phyloP scores from a whole-genome alignment of 805 yeast species.

The Lachancea thermotolerans region DNA sequence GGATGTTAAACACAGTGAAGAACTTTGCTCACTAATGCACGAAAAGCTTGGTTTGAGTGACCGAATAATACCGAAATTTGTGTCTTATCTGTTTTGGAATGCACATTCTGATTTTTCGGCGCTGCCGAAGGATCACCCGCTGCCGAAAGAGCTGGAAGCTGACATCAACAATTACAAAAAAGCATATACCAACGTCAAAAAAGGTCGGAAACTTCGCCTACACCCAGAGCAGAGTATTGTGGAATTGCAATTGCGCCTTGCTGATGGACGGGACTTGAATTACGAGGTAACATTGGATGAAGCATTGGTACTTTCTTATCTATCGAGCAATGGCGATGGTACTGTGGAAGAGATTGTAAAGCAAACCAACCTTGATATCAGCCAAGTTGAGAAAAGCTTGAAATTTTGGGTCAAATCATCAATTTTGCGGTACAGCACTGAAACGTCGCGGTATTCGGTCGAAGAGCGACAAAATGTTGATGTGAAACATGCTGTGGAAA shows the following conservation, averaged over 20 bases:
- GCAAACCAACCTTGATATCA: slow-evolving; percentile 38
- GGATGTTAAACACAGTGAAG: slow-evolving; percentile 56
- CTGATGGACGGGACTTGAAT: slow-evolving; percentile 32
- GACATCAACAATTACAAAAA: slow-evolving; percentile 40
- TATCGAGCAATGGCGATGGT: slow-evolving; percentile 29
- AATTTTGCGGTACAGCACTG: background rate
- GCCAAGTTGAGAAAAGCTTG: slow-evolving; percentile 36
- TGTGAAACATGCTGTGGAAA: background rate
- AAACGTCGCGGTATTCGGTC: background rate
- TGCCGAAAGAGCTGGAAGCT: slow-evolving; percentile 42
- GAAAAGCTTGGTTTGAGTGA: slow-evolving; percentile 16
- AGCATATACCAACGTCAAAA: slow-evolving; percentile 39
- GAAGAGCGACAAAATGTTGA: background rate
- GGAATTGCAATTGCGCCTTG: slow-evolving; percentile 49
- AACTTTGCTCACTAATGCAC: slow-evolving; percentile 37
- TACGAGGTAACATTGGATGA: slow-evolving; percentile 60
- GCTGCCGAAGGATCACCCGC: slow-evolving; percentile 28
- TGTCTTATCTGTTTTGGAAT: slow-evolving; percentile 85
- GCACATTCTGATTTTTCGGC: slow-evolving; percentile 14
- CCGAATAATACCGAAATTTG: slow-evolving; percentile 47
- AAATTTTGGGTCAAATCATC: slow-evolving; percentile 53
- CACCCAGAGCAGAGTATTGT: slow-evolving; percentile 58
- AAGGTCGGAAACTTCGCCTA: slow-evolving; percentile 53
- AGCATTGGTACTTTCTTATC: slow-evolving; percentile 54
- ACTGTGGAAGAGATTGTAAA: slow-evolving; percentile 31